Evolutionary conservation across 768 basidiomycete genomes (phyloP).

Genomic region (Polyporus arcularius): DNA sequence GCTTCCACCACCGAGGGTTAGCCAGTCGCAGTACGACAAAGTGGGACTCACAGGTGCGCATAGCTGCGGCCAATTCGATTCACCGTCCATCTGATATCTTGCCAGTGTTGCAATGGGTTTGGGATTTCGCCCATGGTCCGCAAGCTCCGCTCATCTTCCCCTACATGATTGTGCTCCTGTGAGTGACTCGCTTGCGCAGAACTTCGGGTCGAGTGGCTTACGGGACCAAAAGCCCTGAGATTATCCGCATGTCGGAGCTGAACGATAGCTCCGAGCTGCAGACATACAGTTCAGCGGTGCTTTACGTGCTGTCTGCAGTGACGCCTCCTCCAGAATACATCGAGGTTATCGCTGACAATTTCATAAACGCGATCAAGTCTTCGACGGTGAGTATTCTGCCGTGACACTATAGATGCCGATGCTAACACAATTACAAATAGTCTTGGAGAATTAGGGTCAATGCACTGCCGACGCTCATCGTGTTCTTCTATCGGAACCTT

Average conservation of each 20-base stretch:
- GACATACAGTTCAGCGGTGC: constrained; percentile 73
- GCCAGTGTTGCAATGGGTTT: constrained; percentile 79
- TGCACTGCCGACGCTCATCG: constrained; percentile 82
- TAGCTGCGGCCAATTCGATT: neutral
- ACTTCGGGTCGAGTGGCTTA: neutral
- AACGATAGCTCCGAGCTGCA: constrained; percentile 85
- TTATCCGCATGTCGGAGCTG: constrained; percentile 87
- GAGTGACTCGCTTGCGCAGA: constrained; percentile 25
- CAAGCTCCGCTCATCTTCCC: constrained; percentile 78
- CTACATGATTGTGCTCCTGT: constrained; percentile 79
- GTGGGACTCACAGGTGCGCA: constrained; percentile 78
- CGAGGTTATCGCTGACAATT: constrained; percentile 57
- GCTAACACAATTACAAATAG: constrained; percentile 38
- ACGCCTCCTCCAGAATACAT: constrained; percentile 71
- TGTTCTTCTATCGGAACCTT: constrained; percentile 91
- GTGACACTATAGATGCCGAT: constrained; percentile 8
- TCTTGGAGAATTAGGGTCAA: constrained; percentile 91
- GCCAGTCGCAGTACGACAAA: constrained; percentile 89
- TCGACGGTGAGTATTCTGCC: constrained; percentile 56
- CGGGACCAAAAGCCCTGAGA: constrained; percentile 65
- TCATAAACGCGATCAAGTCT: constrained; percentile 72
- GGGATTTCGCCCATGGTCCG: constrained; percentile 72
- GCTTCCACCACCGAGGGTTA: constrained; percentile 82
- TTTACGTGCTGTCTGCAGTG: constrained; percentile 82
- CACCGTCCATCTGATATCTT: constrained; percentile 1